phyloP scores from a whole-genome alignment of 805 yeast genomes.

The Suhomyces emberorum region DNA sequence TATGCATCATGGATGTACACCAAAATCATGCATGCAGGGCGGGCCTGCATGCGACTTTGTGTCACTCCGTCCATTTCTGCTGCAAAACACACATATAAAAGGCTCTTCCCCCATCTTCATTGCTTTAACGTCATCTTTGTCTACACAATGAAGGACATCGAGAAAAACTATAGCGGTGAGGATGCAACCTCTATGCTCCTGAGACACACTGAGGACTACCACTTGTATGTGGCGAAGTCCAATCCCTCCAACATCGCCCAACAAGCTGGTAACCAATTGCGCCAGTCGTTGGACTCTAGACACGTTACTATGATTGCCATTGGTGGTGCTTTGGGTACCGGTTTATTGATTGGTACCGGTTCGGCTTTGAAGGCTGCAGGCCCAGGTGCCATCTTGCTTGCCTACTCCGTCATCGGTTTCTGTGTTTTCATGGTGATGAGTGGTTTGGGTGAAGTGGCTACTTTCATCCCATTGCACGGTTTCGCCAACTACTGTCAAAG shows the following conservation, averaged over 20 bases:
- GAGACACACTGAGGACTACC: slow-evolving; percentile 48
- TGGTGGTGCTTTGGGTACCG: slow-evolving; percentile 84
- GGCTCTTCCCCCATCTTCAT: background rate
- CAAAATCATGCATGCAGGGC: too few species aligned
- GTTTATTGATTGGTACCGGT: slow-evolving; percentile 75
- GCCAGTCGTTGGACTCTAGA: slow-evolving; percentile 45
- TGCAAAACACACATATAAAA: slow-evolving; percentile 1
- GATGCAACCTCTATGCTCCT: slow-evolving; percentile 32
- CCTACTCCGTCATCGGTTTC: slow-evolving; percentile 68
- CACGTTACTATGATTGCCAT: slow-evolving; percentile 74
- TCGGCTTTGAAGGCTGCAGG: slow-evolving; percentile 68
- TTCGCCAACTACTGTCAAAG: slow-evolving; percentile 64
- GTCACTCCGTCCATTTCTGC: background rate
- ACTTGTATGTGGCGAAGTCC: slow-evolving; percentile 44
- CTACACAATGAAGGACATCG: slow-evolving; percentile 10
- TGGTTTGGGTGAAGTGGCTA: slow-evolving; percentile 66
- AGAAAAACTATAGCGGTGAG: slow-evolving; percentile 13
- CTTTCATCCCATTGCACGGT: slow-evolving; percentile 65
- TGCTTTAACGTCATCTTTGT: background rate
- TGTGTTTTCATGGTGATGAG: slow-evolving; percentile 68
- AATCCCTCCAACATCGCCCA: slow-evolving; percentile 35
- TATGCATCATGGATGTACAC: too few species aligned
- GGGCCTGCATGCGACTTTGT: background rate
- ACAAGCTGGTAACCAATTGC: slow-evolving; percentile 19
- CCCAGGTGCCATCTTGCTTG: slow-evolving; percentile 59